Percentiles rank a stretch among this genome's conserved stretches.
phyloP scores from a whole-genome alignment of 805 yeast species.

The Candida bentonensis region DNA sequence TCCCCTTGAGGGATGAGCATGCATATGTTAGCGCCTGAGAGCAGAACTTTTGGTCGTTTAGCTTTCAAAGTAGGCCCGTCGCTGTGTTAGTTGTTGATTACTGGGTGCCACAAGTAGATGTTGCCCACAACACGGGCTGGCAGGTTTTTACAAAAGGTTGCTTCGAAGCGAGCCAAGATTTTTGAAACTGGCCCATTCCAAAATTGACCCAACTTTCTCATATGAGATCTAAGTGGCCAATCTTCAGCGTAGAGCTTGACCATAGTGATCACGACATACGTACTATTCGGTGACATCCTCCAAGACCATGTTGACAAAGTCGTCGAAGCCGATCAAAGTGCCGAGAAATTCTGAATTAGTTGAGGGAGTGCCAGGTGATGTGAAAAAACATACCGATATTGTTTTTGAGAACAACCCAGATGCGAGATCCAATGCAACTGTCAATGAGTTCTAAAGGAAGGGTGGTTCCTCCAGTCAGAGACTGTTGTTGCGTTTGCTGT shows the following conservation, averaged over 20 bases:
- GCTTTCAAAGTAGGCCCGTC: not conserved
- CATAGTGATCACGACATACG: not conserved
- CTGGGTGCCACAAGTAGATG: too few species aligned
- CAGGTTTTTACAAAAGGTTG: too few species aligned
- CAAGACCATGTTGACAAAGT: constrained; percentile 75
- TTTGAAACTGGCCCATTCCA: too few species aligned
- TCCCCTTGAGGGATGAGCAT: not conserved
- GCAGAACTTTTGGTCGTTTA: not conserved
- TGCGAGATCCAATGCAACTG: constrained; percentile 65
- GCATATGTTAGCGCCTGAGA: not conserved
- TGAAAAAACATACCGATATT: constrained; percentile 21
- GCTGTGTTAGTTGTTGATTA: not conserved
- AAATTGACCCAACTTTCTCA: too few species aligned
- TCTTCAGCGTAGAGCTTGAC: too few species aligned
- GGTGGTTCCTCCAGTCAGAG: not conserved
- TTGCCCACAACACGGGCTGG: too few species aligned
- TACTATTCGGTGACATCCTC: constrained; percentile 57
- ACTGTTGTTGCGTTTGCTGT: too few species aligned
- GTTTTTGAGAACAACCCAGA: constrained; percentile 55
- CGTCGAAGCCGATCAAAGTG: constrained; percentile 82
- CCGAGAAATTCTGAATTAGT: constrained; percentile 72
- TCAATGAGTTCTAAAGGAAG: constrained; percentile 81
- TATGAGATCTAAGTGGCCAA: too few species aligned
- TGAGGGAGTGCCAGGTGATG: not conserved
- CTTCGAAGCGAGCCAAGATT: too few species aligned